A percentile compares a stretch with the other conserved stretches of the same genome.
phyloP scores from a whole-genome alignment of 192 early-diverging fungal species.

The Coemansia sp. region DNA sequence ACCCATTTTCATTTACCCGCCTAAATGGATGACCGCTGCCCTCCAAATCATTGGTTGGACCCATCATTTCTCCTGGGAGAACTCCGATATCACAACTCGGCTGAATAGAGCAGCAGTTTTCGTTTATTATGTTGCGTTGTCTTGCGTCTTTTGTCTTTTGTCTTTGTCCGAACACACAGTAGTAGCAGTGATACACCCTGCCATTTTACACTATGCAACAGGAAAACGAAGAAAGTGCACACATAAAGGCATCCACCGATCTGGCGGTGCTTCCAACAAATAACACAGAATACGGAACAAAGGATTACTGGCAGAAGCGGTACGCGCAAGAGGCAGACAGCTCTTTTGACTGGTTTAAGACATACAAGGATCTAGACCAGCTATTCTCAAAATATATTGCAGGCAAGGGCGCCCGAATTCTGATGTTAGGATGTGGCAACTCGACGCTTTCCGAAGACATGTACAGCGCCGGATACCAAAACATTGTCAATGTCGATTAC shows the following conservation, averaged over 20 bases:
- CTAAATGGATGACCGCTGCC: too few species aligned
- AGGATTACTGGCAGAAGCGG: slow-evolving; percentile 77
- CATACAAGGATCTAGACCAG: slow-evolving; percentile 69
- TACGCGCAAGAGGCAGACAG: slow-evolving; percentile 53
- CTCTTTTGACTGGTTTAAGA: slow-evolving; percentile 91
- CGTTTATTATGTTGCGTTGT: too few species aligned
- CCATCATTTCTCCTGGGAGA: too few species aligned
- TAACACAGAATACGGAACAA: slow-evolving; percentile 70
- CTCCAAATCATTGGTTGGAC: too few species aligned
- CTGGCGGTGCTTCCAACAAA: slow-evolving; percentile 59
- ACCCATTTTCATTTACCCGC: too few species aligned
- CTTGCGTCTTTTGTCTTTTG: too few species aligned
- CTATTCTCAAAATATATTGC: slow-evolving; percentile 59
- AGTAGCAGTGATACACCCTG: background rate
- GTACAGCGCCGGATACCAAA: slow-evolving; percentile 72
- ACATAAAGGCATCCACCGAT: slow-evolving; percentile 33
- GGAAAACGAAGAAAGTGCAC: background rate
- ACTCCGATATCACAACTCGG: too few species aligned
- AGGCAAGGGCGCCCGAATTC: slow-evolving; percentile 60
- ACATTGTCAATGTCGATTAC: slow-evolving; percentile 81
- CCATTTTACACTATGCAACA: background rate
- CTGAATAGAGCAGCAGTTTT: too few species aligned
- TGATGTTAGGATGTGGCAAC: slow-evolving; percentile 91
- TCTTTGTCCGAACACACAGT: too few species aligned
- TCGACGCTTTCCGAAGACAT: slow-evolving; percentile 75